Evolutionary conservation across 73 alveolate species (phyloP).

Genomic region (Stentor coeruleus): DNA sequence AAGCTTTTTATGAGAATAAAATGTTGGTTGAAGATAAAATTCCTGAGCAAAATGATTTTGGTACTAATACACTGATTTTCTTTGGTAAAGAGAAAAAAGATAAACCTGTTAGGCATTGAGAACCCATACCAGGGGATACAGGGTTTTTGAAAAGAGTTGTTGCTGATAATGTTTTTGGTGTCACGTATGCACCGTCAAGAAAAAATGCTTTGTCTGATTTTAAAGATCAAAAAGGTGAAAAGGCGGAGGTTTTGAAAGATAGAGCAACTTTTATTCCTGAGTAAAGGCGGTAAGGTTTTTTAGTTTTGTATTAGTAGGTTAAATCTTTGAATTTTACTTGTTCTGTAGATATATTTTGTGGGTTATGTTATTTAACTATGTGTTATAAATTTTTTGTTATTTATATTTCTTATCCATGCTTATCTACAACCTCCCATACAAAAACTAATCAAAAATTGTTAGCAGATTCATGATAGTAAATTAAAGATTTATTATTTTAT

Average conservation of each 20-base stretch:
- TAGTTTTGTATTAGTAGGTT: too few relatives aligned
- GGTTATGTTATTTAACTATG: too few relatives aligned
- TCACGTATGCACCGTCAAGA: constrained; percentile 83
- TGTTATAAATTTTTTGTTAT: too few relatives aligned
- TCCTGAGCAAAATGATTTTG: not conserved
- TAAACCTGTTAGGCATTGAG: constrained; percentile 41
- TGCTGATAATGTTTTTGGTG: constrained; percentile 84
- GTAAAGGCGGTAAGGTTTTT: not conserved
- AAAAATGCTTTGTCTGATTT: constrained; percentile 47
- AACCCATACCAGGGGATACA: constrained; percentile 87
- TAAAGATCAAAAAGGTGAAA: not conserved
- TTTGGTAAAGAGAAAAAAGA: constrained; percentile 47
- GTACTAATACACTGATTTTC: constrained; percentile 45
- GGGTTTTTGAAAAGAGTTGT: constrained; percentile 71
- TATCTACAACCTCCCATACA: too few relatives aligned
- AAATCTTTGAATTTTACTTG: too few relatives aligned
- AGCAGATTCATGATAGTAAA: too few relatives aligned
- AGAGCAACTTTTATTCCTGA: constrained; percentile 20
- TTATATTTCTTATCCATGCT: too few relatives aligned
- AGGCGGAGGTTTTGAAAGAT: not conserved
- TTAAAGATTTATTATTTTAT: too few relatives aligned
- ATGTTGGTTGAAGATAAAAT: constrained; percentile 2
- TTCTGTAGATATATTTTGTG: too few relatives aligned
- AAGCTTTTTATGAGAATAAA: constrained; percentile 33
- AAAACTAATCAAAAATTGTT: too few relatives aligned